Conservation (phyloP, 352 stramenopile species). For the Phytopythium oedochilum region DNA sequence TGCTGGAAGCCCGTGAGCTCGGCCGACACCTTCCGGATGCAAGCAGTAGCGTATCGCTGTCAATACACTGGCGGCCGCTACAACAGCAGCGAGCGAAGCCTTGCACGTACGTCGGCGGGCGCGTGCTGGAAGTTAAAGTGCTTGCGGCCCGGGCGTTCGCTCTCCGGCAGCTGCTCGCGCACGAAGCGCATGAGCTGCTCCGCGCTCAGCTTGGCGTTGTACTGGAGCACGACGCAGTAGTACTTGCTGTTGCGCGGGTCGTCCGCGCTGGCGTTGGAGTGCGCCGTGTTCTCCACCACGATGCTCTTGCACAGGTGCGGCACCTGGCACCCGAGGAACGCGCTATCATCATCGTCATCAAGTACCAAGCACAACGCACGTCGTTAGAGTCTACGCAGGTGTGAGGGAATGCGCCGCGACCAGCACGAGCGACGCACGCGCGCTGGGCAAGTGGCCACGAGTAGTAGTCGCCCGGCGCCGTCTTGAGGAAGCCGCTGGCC, state of each 20-base stretch:
- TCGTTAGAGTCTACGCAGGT: too few relatives aligned
- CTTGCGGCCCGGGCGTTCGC: constrained; percentile 57
- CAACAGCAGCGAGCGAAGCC: not conserved
- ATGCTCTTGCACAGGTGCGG: constrained; percentile 88
- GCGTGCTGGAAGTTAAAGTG: constrained; percentile 89
- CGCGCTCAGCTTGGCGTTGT: constrained; percentile 77
- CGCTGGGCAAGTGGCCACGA: constrained; percentile 59
- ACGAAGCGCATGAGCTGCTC: constrained; percentile 84
- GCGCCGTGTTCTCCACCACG: constrained; percentile 85
- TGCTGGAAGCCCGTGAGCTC: constrained; percentile 81
- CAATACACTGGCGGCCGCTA: not conserved
- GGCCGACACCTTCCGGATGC: constrained; percentile 43
- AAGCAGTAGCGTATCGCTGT: too few relatives aligned
- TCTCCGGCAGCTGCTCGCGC: constrained; percentile 49
- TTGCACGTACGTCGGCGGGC: constrained; percentile 30
- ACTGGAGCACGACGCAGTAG: constrained; percentile 85
- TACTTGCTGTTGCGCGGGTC: constrained; percentile 69
- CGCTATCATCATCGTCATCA: constrained; percentile 29
- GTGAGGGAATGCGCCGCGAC: not conserved
- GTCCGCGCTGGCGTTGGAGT: constrained; percentile 41
- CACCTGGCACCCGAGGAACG: constrained; percentile 53
- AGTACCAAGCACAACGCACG: too few relatives aligned
- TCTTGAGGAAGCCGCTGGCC: constrained; percentile 62
- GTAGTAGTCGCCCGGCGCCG: constrained; percentile 69
- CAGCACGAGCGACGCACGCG: constrained; percentile 25